Conservation (phyloP, 371 early-diverging fungal genomes). For the Funneliformis caledonium region DNA sequence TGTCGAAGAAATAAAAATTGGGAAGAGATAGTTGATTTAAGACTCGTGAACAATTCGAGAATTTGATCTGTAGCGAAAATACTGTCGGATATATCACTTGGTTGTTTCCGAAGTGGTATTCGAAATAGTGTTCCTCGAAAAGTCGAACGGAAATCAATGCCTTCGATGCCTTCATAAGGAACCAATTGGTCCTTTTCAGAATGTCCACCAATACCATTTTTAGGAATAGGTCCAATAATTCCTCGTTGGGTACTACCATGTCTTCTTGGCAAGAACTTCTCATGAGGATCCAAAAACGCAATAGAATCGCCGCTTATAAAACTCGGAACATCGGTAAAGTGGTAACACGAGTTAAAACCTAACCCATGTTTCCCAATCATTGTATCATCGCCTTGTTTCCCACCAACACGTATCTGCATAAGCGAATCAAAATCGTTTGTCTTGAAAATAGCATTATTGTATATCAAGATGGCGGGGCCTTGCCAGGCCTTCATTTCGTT, state of each 20-base stretch:
- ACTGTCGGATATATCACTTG: background rate
- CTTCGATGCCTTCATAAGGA: conserved; percentile 44
- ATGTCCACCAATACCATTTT: background rate
- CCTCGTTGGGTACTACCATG: conserved; percentile 9
- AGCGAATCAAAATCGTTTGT: conserved; percentile 44
- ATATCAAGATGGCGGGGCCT: conserved; percentile 49
- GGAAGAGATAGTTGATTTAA: conserved; percentile 38
- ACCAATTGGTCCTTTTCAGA: conserved; percentile 39
- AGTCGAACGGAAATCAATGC: conserved; percentile 29
- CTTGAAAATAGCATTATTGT: conserved; percentile 47
- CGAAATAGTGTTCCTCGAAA: conserved; percentile 50
- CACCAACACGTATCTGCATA: conserved; percentile 45
- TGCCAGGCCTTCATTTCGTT: conserved; percentile 47
- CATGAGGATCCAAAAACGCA: conserved; percentile 47
- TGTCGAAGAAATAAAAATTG: conserved; percentile 45
- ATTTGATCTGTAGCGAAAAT: conserved; percentile 34
- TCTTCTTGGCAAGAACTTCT: conserved; percentile 36
- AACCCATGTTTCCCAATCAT: conserved; percentile 49
- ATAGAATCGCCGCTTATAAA: conserved; percentile 46
- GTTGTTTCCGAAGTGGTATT: conserved; percentile 43
- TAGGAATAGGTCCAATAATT: conserved; percentile 39
- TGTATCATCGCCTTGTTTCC: conserved; percentile 42
- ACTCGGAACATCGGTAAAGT: conserved; percentile 50
- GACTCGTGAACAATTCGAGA: conserved; percentile 34
- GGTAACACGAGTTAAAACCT: conserved; percentile 49